Evolutionary conservation across 768 basidiomycete genomes (phyloP).

Genomic region (Pleurotus sapidus): DNA sequence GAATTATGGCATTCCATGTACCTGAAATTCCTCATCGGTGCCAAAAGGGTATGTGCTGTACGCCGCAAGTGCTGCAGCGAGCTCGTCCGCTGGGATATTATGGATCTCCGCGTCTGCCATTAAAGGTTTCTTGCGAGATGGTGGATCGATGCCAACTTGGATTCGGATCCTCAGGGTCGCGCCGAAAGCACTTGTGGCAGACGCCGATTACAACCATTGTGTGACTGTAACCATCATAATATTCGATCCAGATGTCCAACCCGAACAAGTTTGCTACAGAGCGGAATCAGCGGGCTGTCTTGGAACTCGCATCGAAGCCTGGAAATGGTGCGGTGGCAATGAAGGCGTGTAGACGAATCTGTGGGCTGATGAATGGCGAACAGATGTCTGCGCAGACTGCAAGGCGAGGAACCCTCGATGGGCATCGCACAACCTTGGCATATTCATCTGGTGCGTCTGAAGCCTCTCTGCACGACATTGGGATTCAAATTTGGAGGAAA

Average conservation of each 20-base stretch:
- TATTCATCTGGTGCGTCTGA: conserved; percentile 74
- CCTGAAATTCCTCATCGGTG: conserved; percentile 59
- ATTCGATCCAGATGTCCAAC: conserved; percentile 27
- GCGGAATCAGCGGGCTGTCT: conserved; percentile 60
- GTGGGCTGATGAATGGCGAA: conserved; percentile 9
- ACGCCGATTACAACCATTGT: conserved; percentile 1
- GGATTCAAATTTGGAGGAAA: conserved; percentile 8
- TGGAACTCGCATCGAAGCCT: conserved; percentile 67
- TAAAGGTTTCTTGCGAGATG: neutral
- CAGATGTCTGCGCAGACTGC: conserved; percentile 92
- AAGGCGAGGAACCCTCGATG: conserved; percentile 84
- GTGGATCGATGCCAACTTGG: no score
- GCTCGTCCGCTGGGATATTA: neutral
- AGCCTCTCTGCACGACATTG: neutral
- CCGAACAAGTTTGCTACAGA: conserved; percentile 61
- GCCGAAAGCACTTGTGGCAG: neutral
- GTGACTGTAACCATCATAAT: neutral
- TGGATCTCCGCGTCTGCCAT: neutral
- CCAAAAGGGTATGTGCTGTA: conserved; percentile 51
- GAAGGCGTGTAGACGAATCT: conserved; percentile 9
- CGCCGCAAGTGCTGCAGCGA: conserved; percentile 1
- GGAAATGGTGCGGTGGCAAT: conserved; percentile 65
- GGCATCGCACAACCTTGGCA: conserved; percentile 87
- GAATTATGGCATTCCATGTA: conserved; percentile 17
- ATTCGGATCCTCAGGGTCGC: no score